Conservation (phyloP, 2,329 filamentous ascomycete genomes). For the Fusarium sp. region DNA sequence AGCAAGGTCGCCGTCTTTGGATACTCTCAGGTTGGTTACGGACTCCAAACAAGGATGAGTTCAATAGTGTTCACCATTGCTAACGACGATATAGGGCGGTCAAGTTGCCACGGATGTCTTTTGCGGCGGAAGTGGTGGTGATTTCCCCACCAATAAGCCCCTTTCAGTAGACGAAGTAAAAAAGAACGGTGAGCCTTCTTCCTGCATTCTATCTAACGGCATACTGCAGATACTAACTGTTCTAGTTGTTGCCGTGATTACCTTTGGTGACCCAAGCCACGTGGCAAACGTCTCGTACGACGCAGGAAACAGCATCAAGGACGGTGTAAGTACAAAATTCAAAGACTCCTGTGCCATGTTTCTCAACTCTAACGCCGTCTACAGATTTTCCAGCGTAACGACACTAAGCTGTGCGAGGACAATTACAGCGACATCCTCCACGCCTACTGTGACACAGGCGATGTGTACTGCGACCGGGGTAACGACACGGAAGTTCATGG, state of each 20-base stretch:
- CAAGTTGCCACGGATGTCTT: conserved; percentile 54
- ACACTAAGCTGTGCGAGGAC: conserved; percentile 51
- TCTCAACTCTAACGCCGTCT: conserved; percentile 19
- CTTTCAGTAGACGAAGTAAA: conserved; percentile 46
- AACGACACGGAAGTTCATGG: conserved; percentile 48
- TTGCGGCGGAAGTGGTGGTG: conserved; percentile 51
- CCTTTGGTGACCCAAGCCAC: conserved; percentile 58
- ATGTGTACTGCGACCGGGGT: conserved; percentile 56
- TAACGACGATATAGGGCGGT: conserved; percentile 49
- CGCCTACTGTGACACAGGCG: conserved; percentile 58
- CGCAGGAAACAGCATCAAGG: conserved; percentile 51
- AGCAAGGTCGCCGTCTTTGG: conserved; percentile 56
- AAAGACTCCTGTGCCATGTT: neutral
- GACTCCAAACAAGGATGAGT: neutral
- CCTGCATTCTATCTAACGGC: neutral
- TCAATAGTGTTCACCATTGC: neutral
- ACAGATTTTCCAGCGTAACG: conserved; percentile 55
- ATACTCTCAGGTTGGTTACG: conserved; percentile 54
- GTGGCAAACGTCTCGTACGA: conserved; percentile 52
- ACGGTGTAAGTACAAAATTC: conserved; percentile 52
- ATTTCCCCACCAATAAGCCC: conserved; percentile 45
- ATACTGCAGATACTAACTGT: conserved; percentile 22
- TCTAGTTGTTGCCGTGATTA: conserved; percentile 55
- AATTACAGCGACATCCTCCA: conserved; percentile 51
- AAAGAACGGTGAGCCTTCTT: conserved; percentile 47